Percentiles rank a stretch among this genome's conserved stretches.
These are phyloP conservation scores for Ettlia oleoabundans DNA, from an alignment of 139 green algal genomes.

Conservation along the genomic window DNA sequence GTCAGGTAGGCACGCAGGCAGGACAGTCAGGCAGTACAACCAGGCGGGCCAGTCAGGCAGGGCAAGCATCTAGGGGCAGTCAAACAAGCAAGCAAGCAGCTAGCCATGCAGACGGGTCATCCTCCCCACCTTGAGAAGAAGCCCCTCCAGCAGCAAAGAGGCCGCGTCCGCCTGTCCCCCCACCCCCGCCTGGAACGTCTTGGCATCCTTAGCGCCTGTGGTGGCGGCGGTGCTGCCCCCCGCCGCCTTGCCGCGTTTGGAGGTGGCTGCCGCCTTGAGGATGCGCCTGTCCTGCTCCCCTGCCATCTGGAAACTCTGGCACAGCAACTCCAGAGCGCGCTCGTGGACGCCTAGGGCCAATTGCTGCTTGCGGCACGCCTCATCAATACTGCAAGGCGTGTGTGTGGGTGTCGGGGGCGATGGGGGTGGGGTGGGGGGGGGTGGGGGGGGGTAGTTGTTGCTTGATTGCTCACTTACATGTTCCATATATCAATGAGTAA, in stretches of 20 bases:
- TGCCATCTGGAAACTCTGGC: conserved; percentile 23
- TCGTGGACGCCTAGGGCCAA: conserved; percentile 27
- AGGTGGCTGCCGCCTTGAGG: conserved; percentile 25
- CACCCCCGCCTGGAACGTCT: conserved; percentile 19
- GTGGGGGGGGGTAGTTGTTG: too few species aligned
- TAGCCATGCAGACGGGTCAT: too few species aligned
- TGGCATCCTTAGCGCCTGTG: conserved; percentile 19
- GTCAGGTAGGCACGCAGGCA: too few species aligned
- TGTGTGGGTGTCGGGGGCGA: not conserved
- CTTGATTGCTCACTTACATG: too few species aligned
- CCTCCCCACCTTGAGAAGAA: conserved; percentile 33
- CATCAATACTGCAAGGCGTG: conserved; percentile 10
- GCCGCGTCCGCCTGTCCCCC: conserved; percentile 27
- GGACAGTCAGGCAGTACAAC: too few species aligned
- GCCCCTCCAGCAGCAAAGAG: conserved; percentile 20
- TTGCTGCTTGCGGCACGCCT: conserved; percentile 25
- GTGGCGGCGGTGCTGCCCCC: not conserved
- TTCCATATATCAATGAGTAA: too few species aligned
- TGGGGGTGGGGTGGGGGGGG: too few species aligned
- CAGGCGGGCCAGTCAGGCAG: too few species aligned
- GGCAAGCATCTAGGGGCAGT: not conserved
- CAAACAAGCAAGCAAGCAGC: not conserved
- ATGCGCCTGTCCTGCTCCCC: conserved; percentile 24
- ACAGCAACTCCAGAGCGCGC: conserved; percentile 24
- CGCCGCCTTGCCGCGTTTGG: conserved; percentile 20